Conservation (phyloP, 108 stramenopile genomes). For the Asterionellopsis glacialis region DNA sequence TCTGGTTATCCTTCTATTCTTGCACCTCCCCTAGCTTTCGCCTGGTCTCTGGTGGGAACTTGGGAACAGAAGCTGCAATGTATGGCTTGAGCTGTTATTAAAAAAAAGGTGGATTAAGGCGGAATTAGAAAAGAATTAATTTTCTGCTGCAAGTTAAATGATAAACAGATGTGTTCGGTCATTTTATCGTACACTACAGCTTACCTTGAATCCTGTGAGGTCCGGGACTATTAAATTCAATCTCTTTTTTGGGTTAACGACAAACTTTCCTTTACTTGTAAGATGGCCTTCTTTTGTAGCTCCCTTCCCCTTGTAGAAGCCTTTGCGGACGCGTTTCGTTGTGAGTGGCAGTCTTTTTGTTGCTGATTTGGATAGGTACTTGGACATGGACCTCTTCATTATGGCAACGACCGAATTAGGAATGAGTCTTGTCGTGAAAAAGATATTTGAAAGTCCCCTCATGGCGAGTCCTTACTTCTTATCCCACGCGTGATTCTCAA, state of each 20-base stretch:
- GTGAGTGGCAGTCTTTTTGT: conserved; percentile 70
- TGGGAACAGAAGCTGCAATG: conserved; percentile 64
- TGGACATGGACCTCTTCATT: conserved; percentile 54
- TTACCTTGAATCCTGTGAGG: conserved; percentile 65
- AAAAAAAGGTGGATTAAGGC: not conserved
- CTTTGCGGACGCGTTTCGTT: conserved; percentile 77
- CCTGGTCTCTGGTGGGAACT: conserved; percentile 54
- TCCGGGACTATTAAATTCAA: conserved; percentile 78
- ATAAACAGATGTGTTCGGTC: not conserved
- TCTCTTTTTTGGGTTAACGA: conserved; percentile 63
- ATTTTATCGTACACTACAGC: not conserved
- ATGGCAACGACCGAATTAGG: not conserved
- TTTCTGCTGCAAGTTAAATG: not conserved
- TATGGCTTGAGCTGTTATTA: conserved; percentile 65
- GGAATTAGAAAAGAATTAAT: not conserved
- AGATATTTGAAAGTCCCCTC: not conserved
- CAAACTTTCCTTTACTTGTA: conserved; percentile 69
- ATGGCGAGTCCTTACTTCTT: too few relatives aligned
- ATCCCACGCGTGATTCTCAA: too few relatives aligned
- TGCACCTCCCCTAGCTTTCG: not conserved
- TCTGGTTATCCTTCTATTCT: too few relatives aligned
- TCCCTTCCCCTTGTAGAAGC: conserved; percentile 89
- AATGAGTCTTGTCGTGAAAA: not conserved
- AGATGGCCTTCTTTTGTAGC: conserved; percentile 70
- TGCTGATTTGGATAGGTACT: conserved; percentile 76